Conservation (phyloP, 2,329 filamentous ascomycete species). For the Ceratocystis ficicola region DNA sequence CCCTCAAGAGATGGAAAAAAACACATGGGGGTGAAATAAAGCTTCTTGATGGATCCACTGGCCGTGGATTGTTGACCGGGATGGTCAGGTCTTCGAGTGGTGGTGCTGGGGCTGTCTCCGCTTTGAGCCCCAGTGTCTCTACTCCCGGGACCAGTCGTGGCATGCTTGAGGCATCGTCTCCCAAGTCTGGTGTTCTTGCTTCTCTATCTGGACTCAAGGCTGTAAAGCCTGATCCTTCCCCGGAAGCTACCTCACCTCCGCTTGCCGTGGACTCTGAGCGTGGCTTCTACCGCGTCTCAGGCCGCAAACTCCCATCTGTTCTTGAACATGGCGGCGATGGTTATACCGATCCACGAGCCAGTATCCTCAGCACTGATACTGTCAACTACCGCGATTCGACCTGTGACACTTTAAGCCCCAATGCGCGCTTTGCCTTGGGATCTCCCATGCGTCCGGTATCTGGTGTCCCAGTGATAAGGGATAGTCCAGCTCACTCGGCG, state of each 20-base stretch:
- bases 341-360: slow-evolving; percentile 41
- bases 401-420: slow-evolving; percentile 31
- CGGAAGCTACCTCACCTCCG: slow-evolving; percentile 24
- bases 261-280: slow-evolving; percentile 35
- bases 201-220: slow-evolving; percentile 22
- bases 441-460: slow-evolving; percentile 49
- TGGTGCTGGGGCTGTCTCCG: slow-evolving; percentile 23
- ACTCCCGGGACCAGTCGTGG: slow-evolving; percentile 26
- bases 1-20: slow-evolving; percentile 44
- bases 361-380: slow-evolving; percentile 32
- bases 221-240: slow-evolving; percentile 21
- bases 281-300: slow-evolving; percentile 54
- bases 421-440: slow-evolving; percentile 40
- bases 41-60: slow-evolving; percentile 32
- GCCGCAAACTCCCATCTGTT: slow-evolving; percentile 52
- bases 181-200: slow-evolving; percentile 18
- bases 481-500: slow-evolving; percentile 50
- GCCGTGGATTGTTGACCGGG: slow-evolving; percentile 21
- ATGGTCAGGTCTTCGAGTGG: slow-evolving; percentile 24
- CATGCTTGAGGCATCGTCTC: slow-evolving; percentile 12
- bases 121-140: slow-evolving; percentile 21
- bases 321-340: slow-evolving; percentile 51
- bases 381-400: slow-evolving; percentile 22
- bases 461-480: slow-evolving; percentile 47
- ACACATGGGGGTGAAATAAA: slow-evolving; percentile 35